Base-by-base conservation (phyloP, 2,329 filamentous ascomycete genomes). In the Ophiostoma piceae region DNA sequence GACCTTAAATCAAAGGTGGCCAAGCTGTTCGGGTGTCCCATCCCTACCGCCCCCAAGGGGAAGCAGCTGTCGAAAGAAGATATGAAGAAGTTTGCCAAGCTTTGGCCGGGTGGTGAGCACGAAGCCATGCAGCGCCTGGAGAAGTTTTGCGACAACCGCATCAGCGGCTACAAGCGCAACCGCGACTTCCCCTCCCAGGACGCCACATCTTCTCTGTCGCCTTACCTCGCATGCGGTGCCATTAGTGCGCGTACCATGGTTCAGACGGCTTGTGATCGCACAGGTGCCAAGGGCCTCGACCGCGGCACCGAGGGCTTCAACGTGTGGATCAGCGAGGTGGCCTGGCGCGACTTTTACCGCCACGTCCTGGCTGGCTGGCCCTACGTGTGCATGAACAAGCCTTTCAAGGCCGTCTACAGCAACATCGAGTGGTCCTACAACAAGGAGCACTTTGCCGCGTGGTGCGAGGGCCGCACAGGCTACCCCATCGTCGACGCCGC, bases 341-440 rank as follows among this genome's bases (percentile, higher is more conserved):
- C 91, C 0, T 95, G 92, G 92, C 83, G 92, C 16, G 92, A 96
- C 75, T 96, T 96, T 76, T 96, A 96, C 80, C 92, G 89, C 75
- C 91, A 95, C 77, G 91, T 97, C 2, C 80, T 97, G 5, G 91
- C 89, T 0, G 82, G 94, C 71, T 96, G 92, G 92, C 94, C 94
- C 0, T 94, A 93, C 75, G 83, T 93, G 7, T 92, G 86, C 73
- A 87, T 87, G 85, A 85, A 86, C 78, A 87, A 87, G 69, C 84
- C 85, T 0, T 87, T 84, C 83, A 96, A 97, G 76, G 90, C 90
- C 47, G 91, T 94, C 75, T 95, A 92, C 79, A 88, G 90, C 64
- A 89, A 94, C 74, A 89, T 97, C 66, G 80, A 85, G 67, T 97
- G 93, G 93, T 91, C 92, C 68, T 92, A 94, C 77, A 82, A 93